phyloP scores from a whole-genome alignment of 1,284 basidiomycete species.

The Puccinia sorghi region DNA sequence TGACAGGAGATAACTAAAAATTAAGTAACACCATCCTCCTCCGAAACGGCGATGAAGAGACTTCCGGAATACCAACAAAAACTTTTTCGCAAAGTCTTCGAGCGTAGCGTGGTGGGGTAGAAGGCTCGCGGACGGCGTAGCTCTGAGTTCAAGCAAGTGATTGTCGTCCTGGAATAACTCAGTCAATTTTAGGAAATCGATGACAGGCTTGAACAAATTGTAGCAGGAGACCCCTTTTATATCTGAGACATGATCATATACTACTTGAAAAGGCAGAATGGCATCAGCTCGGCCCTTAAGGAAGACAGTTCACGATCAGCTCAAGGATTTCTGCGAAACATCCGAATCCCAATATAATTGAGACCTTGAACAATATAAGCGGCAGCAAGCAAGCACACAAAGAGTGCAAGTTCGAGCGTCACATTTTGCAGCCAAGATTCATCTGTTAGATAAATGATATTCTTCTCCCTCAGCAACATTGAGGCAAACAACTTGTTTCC shows the following conservation, averaged over 20 bases:
- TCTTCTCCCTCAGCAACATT: no score
- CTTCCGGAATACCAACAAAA: background rate
- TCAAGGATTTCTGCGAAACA: background rate
- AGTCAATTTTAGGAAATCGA: conserved; percentile 9
- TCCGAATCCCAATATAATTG: background rate
- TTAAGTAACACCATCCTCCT: conserved; percentile 56
- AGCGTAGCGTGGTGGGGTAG: background rate
- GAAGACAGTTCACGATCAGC: background rate
- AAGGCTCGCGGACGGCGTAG: background rate
- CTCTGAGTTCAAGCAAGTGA: background rate
- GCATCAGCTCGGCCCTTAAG: background rate
- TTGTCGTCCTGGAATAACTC: background rate
- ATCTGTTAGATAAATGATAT: background rate
- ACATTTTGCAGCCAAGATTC: background rate
- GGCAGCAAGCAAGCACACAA: background rate
- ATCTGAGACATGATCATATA: conserved; percentile 20
- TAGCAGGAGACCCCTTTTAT: conserved; percentile 12
- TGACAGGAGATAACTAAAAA: conserved; percentile 63
- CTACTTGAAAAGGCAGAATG: background rate
- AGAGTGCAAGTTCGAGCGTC: background rate
- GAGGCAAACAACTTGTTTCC: background rate
- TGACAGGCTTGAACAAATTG: conserved; percentile 1
- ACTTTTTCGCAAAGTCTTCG: background rate
- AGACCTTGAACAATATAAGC: background rate
- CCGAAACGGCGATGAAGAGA: conserved; percentile 1